Percentiles rank a stretch among this genome's conserved stretches.
These are phyloP conservation scores for Geosmithia flava DNA, from an alignment of 2,329 filamentous ascomycete species.

Conservation along the genomic window DNA sequence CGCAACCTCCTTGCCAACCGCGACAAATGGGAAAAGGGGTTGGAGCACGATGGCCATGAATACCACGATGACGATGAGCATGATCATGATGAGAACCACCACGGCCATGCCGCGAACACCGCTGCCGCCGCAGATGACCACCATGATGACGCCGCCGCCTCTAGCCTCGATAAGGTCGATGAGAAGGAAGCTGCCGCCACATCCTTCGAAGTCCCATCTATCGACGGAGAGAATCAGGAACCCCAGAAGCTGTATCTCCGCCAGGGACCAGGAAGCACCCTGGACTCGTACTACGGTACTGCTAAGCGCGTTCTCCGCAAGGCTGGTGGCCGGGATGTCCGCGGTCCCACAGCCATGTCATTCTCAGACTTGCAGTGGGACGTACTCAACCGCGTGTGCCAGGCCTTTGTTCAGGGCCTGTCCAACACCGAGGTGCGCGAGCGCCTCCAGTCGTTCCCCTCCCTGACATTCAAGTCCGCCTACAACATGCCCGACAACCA, in stretches of 20 bases:
- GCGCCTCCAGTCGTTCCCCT: conserved; percentile 32
- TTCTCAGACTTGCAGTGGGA: conserved; percentile 31
- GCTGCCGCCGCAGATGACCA: neutral
- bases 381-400: conserved; percentile 37
- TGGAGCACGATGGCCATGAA: conserved; percentile 17
- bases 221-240: conserved; percentile 4
- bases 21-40: conserved; percentile 56
- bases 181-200: conserved; percentile 1
- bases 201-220: conserved; percentile 10
- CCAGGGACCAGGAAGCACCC: conserved; percentile 26
- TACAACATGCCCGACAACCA: conserved; percentile 20
- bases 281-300: conserved; percentile 32
- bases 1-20: conserved; percentile 51
- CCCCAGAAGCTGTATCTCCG: conserved; percentile 19
- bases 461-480: conserved; percentile 24
- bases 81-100: conserved; percentile 11
- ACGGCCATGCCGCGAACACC: conserved; percentile 1
- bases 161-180: neutral
- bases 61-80: conserved; percentile 17
- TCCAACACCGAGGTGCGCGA: conserved; percentile 28
- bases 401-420: conserved; percentile 42
- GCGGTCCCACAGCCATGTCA: conserved; percentile 28
- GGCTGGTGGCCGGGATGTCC: conserved; percentile 36
- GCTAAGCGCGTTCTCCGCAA: conserved; percentile 38
- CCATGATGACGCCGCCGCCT: neutral